Evolutionary conservation across 192 early-diverging fungal genomes (phyloP).

Genomic region (Coemansia sp.): DNA sequence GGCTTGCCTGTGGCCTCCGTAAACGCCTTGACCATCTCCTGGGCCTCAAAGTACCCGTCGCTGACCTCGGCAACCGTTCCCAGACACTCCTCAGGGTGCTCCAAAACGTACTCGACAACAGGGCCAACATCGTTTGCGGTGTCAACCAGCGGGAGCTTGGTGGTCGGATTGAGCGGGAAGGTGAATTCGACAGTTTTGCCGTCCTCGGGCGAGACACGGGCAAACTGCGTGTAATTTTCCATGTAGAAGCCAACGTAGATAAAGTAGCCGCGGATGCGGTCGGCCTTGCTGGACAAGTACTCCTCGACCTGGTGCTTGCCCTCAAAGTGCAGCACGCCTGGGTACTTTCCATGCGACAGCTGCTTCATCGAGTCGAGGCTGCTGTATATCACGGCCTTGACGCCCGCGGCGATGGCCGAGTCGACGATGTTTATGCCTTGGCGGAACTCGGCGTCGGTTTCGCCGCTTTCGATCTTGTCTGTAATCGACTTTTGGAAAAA

Average conservation of each 20-base stretch:
- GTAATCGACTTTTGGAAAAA: slow-evolving; percentile 16
- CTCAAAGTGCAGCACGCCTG: slow-evolving; percentile 26
- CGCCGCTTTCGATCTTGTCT: slow-evolving; percentile 2
- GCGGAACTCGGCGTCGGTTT: slow-evolving; percentile 22
- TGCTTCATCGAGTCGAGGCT: slow-evolving; percentile 21
- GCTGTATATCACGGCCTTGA: slow-evolving; percentile 24
- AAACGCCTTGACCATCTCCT: slow-evolving; percentile 37
- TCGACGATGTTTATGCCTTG: slow-evolving; percentile 42
- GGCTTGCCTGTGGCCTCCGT: slow-evolving; percentile 33
- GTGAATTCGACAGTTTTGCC: slow-evolving; percentile 31
- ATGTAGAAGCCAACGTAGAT: slow-evolving; percentile 31
- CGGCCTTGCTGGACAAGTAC: slow-evolving; percentile 25
- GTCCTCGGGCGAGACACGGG: slow-evolving; percentile 32
- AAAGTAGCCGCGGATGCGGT: slow-evolving; percentile 16
- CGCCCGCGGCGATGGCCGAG: slow-evolving; percentile 25
- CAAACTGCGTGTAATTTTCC: slow-evolving; percentile 27
- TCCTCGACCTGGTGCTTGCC: slow-evolving; percentile 33
- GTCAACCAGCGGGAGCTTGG: slow-evolving; percentile 30
- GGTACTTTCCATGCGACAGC: slow-evolving; percentile 23
- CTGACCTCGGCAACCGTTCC: slow-evolving; percentile 10
- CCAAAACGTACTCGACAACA: slow-evolving; percentile 31
- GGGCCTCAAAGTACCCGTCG: slow-evolving; percentile 26
- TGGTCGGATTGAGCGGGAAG: slow-evolving; percentile 12
- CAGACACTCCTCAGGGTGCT: slow-evolving; percentile 24
- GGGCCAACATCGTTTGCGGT: slow-evolving; percentile 27